Base-by-base conservation (phyloP, 108 stramenopile genomes). In the Cyclotella atomus region DNA sequence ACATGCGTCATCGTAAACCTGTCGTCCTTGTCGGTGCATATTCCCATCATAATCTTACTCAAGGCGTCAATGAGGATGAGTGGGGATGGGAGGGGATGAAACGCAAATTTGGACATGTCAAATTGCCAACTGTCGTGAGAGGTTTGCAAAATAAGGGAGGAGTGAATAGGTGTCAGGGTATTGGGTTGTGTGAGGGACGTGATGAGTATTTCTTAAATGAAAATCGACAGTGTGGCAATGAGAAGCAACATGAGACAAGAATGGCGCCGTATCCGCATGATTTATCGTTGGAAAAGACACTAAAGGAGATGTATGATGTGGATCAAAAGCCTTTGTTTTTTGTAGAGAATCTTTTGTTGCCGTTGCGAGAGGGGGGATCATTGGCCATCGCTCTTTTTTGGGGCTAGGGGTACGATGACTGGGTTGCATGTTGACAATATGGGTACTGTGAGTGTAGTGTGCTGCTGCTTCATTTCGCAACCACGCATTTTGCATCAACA, bases 371-470 rank as follows among this genome's bases (percentile, higher is more conserved):
- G 20, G 59, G 59, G 12, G 16, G 59, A 61, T 38, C 59, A 35
- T 35, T 61, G 59, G 59, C 59, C 59, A 16, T 35, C 33, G 14
- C 35, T 61, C 17, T 65, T 65, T 27, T 65, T 65, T 46, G 63
- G 63, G 9, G 63, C 63, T 24, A 44, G 4, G 44, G 63, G 63
- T 9, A 65, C 63, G 12, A 10, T 20, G 43, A 65, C 63, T 15
- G 43, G 43, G 3, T 15, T 65, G 15, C 63, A 65, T 43, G 63
- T 65, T 24, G 63, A 65, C 28, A 27, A 34, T 21, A 20, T 44
- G 20, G 63, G 63, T 27, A 65, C 63, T 12, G 47, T 49, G 10
- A 49, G 47, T 49, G n/a, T n/a, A 41, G 12, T 41, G 38, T 41
- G 12, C 12, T 41, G 9, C 38, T 41, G 38, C 38, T 41, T 41